These are phyloP conservation scores for Linum usitatissimum DNA, from an alignment of 345 rosid species.

Conservation along the genomic window DNA sequence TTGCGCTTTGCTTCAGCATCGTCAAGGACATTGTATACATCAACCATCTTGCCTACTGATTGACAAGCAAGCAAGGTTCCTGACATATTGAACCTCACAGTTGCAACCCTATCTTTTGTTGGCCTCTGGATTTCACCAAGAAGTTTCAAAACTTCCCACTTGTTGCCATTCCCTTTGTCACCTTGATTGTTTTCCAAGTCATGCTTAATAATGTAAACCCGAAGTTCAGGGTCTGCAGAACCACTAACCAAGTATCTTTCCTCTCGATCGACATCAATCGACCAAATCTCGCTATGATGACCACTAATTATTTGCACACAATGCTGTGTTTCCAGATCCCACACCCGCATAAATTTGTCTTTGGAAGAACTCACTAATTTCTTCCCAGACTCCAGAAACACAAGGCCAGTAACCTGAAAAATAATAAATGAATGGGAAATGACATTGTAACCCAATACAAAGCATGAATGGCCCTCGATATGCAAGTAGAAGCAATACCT, in stretches of 20 bases:
- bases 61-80: slow-evolving; percentile 89
- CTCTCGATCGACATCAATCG: slow-evolving; percentile 70
- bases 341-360: slow-evolving; percentile 89
- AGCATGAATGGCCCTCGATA: background rate
- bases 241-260: slow-evolving; percentile 79
- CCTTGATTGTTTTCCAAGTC: slow-evolving; percentile 22
- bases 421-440: background rate
- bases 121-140: slow-evolving; percentile 86
- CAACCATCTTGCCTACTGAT: slow-evolving; percentile 77
- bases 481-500: slow-evolving; percentile 32
- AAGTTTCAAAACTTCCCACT: slow-evolving; percentile 61
- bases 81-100: slow-evolving; percentile 56
- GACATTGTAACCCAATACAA: background rate
- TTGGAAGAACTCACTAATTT: slow-evolving; percentile 87
- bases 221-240: slow-evolving; percentile 79
- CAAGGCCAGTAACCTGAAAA: slow-evolving; percentile 79
- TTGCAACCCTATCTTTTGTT: slow-evolving; percentile 73
- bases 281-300: slow-evolving; percentile 97
- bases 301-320: slow-evolving; percentile 90
- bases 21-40: slow-evolving; percentile 57
- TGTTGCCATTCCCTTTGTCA: slow-evolving; percentile 31
- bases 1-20: slow-evolving; percentile 75
- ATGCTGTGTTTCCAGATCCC: slow-evolving; percentile 97
- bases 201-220: slow-evolving; percentile 56
- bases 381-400: slow-evolving; percentile 74